Evolutionary conservation across 1,284 basidiomycete species (phyloP), one percentile per base, ranked within the genome.

Genomic region (Malassezia slooffiae): DNA sequence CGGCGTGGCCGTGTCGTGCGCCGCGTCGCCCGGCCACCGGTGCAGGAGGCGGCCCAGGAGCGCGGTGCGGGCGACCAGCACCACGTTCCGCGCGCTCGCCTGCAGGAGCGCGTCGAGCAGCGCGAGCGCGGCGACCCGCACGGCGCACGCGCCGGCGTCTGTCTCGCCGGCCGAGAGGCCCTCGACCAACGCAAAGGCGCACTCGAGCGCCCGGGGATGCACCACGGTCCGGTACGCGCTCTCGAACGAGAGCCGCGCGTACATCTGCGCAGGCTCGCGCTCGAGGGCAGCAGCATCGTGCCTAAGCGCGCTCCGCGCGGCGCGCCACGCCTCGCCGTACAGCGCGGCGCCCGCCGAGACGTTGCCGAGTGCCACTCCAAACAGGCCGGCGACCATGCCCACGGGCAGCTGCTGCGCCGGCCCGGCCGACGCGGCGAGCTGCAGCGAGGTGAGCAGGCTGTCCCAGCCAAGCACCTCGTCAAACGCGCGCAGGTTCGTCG

Each of bases 321-420:
- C 22, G 2, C 29, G 31, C 12, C 16, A 16, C 12, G 23, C 23
- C 2, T 19, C 47, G 42, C 16, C 54, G 40, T 16, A 42, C 40
- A 4, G 49, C 38, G 34, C 38, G 17, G 41, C 54, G 40, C 38
- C 55, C 24, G 3, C 43, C 38, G 21, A 50, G 38, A 63, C 52
- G n/a, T 65, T 51, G 24, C 52, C 62, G 5, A 61, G 31, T 2
- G 58, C 54, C 0, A 65, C 32, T 15, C 58, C 62, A 3, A 62
- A 31, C 4, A 65, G 51, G 3, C 52, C 41, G 19, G 52, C 60
- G 24, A 53, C 54, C 24, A 58, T 24, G 15, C 54, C 38, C 17
- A 47, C 47, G 10, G 46, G 37, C 5, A 47, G 42, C 17, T 5
- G 47, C 15, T 29, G n/a, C n/a, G 8, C 23, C 30, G 23, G 22